Evolutionary conservation across 2,329 filamentous ascomycete genomes (phyloP), one percentile per base, ranked within the genome.

Genomic region (Fusarium mexicanum): DNA sequence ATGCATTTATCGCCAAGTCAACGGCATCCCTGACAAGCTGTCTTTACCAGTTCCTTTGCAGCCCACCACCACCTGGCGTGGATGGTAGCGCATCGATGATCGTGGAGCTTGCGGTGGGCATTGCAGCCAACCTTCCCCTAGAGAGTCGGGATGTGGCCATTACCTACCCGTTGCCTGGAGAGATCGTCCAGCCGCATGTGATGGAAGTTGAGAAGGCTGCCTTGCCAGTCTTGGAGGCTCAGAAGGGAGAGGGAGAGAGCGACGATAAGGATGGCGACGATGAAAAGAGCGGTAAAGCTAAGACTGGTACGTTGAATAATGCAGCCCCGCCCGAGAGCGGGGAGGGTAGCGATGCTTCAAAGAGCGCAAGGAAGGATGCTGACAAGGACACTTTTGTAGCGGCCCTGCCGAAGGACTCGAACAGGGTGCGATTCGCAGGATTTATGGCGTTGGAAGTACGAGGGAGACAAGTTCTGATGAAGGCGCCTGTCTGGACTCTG

Each of bases 71-170:
- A 0, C 84, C 91, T 3, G 95, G 95, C 14, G 88, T 98, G n/a
- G 92, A 96, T 74, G 95, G 94, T 59, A 95, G 94, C 72, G 93
- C 95, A 5, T 91, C 92, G 62, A 97, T 96, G 91, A 98, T 99
- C 81, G 89, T 98, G 62, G 95, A 98, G 83, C 88, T 98, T 58
- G 94, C 95, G 1, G 89, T 98, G 37, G 92, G 92, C 69, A 95
- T 99, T 73, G 91, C 94, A 2, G 90, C 92, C 67, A 97, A 98
- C 80, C 85, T 98, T 51, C 96, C 96, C 0, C 85, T 97, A 44
- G 96, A 99, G 83, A 96, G 94, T 76, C 91, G 96, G 73, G 96
- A 98, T 79, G 94, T 99, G 22, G 91, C 91, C 48, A 92, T 99
- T 69, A 91, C 92, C 71, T 98, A 98, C 80, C 95, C 95, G 60